Evolutionary conservation across 1,284 basidiomycete genomes (phyloP), one percentile per base, ranked within the genome.

Genomic region (Papiliotrema flavescens): DNA sequence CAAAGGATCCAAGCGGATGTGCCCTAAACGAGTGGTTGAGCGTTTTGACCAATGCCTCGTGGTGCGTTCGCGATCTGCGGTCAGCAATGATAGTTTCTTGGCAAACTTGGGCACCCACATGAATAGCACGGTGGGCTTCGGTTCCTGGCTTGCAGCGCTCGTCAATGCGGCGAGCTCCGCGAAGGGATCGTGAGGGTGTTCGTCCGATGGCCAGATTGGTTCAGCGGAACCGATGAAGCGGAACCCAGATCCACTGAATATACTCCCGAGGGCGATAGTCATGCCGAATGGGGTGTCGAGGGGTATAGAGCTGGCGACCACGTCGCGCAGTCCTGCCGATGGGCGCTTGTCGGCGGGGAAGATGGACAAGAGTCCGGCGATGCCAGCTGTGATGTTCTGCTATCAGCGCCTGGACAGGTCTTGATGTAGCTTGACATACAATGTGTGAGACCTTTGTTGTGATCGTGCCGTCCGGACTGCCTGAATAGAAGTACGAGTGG

Each of bases 311-410:
- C 62, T 69, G 3, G 64, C 73, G 3, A 76, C 64, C 11, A 66
- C 59, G 57, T 77, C 76, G 20, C 59, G 56, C n/a, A 59, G 42
- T 17, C 48, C 53, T 0, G 63, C 48, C 0, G 68, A 63, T 0
- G 74, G 76, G 17, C 76, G 65, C 54, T 76, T 76, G 61, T 76
- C 71, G 0, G 74, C 71, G 17, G 76, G 74, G 65, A 76, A 76
- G 22, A 70, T 43, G 8, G 75, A 72, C 2, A 76, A 63, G 15
- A 73, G 20, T n/a, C 66, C 69, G 1, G 75, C 70, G 6, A 76
- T 70, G 17, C 76, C 76, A 3, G 76, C 73, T 0, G 76, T 78
- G 51, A 76, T 56, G 57, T 74, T 75, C 68, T 74, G 4, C 13
- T 7, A 24, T 49, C 36, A 49, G 37, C 13, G n/a, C n/a, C n/a